Conservation (phyloP, 495 filamentous ascomycete genomes). For the Corynascus novoguineensis region DNA sequence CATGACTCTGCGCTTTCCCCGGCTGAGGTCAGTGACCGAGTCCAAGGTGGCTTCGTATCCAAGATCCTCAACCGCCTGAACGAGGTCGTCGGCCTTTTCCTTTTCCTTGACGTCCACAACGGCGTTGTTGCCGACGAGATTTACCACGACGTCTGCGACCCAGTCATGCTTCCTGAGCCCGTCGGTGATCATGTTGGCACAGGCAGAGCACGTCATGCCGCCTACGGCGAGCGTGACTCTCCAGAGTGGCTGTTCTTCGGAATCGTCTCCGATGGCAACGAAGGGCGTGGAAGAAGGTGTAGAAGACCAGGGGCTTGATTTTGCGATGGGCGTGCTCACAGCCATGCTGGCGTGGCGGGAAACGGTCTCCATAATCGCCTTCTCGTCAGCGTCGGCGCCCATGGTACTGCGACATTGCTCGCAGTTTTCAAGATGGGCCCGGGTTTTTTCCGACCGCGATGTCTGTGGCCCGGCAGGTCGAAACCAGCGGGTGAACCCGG, state of each 20-base stretch:
- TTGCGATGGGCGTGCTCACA: not conserved
- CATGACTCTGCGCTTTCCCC: slow-evolving; percentile 19
- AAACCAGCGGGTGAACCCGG: slow-evolving; percentile 27
- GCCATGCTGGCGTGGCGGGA: not conserved
- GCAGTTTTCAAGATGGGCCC: slow-evolving; percentile 30
- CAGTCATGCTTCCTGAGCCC: slow-evolving; percentile 59
- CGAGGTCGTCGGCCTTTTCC: slow-evolving; percentile 48
- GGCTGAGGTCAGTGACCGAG: slow-evolving; percentile 33
- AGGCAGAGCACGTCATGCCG: slow-evolving; percentile 82
- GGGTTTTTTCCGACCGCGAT: slow-evolving; percentile 14
- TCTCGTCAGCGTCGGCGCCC: slow-evolving; percentile 8
- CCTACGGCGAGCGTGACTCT: slow-evolving; percentile 63
- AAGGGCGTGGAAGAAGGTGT: slow-evolving; percentile 17
- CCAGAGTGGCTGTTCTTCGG: slow-evolving; percentile 28
- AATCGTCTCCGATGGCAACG: slow-evolving; percentile 22
- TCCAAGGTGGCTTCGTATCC: slow-evolving; percentile 72
- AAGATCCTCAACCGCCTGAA: slow-evolving; percentile 69
- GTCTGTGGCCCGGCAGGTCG: slow-evolving; percentile 7
- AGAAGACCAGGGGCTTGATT: not conserved
- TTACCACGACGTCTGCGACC: slow-evolving; percentile 58
- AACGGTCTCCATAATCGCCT: slow-evolving; percentile 12
- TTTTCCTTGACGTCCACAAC: slow-evolving; percentile 56
- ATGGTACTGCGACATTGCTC: slow-evolving; percentile 26
- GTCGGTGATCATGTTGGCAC: slow-evolving; percentile 61
- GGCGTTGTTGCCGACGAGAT: slow-evolving; percentile 67